Conservation (phyloP, 2,329 filamentous ascomycete genomes). For the Phyllosticta paracitricarpa region DNA sequence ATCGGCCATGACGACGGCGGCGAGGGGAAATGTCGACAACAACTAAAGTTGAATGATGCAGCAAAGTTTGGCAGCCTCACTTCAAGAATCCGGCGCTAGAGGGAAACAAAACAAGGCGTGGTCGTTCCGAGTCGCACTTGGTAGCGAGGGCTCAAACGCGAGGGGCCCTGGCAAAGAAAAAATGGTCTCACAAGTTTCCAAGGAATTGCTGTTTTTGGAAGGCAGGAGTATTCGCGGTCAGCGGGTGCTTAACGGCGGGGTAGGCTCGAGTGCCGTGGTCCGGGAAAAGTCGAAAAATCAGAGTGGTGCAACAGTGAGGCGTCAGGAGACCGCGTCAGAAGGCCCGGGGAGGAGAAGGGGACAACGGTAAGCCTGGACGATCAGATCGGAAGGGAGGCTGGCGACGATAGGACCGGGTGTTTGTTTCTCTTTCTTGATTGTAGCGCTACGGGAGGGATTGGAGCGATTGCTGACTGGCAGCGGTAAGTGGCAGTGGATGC, state of each 20-base stretch:
- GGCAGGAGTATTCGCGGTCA: neutral
- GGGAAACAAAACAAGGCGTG: neutral
- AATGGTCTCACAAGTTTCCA: neutral
- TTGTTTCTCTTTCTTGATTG: neutral
- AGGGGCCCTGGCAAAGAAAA: neutral
- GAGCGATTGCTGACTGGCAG: neutral
- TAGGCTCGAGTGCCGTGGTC: neutral
- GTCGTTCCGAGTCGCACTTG: neutral
- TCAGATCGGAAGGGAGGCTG: neutral
- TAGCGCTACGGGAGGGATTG: neutral
- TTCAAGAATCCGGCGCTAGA: neutral
- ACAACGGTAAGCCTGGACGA: neutral
- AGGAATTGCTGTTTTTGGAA: neutral
- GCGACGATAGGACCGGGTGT: neutral
- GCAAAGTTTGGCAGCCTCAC: neutral
- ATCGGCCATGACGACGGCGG: conserved; percentile 6
- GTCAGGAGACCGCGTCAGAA: neutral
- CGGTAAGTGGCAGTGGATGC: neutral
- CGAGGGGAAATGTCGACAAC: neutral
- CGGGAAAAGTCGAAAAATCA: neutral
- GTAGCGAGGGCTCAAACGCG: neutral
- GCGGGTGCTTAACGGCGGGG: neutral
- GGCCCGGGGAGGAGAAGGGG: neutral
- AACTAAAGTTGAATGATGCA: neutral
- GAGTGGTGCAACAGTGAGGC: neutral